A percentile compares a stretch with the other conserved stretches of the same genome.
Conservation (phyloP, 805 yeast species). For the Kuraishia piskuri region DNA sequence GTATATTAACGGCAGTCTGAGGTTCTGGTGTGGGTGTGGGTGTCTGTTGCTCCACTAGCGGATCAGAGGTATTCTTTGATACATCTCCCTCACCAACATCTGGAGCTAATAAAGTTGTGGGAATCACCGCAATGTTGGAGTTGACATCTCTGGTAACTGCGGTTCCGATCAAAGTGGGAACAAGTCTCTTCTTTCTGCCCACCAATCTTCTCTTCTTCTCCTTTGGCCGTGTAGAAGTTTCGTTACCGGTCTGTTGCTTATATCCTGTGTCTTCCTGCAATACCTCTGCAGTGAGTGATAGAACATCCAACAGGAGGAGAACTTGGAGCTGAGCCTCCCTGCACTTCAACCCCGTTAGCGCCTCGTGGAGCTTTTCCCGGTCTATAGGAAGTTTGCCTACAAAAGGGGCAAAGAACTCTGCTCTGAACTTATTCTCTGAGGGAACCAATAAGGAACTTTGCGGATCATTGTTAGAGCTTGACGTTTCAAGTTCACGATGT, state of each 20-base stretch:
- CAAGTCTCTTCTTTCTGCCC: constrained; percentile 21
- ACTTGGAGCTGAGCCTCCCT: constrained; percentile 22
- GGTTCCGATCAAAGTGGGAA: constrained; percentile 25
- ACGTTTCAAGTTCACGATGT: neutral
- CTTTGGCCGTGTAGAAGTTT: constrained; percentile 1
- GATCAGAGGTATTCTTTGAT: neutral
- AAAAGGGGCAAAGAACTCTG: neutral
- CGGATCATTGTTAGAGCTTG: neutral
- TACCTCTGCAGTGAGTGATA: constrained; percentile 8
- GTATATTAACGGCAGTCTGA: neutral
- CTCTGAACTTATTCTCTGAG: neutral
- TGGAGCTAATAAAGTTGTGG: neutral
- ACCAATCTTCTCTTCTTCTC: constrained; percentile 11
- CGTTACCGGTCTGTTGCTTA: neutral
- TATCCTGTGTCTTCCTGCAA: neutral
- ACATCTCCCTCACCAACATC: neutral
- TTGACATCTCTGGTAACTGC: constrained; percentile 11
- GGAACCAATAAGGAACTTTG: neutral
- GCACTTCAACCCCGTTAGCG: constrained; percentile 10
- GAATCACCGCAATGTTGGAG: neutral
- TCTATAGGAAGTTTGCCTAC: neutral
- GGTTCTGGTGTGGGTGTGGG: neutral
- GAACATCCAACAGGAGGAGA: constrained; percentile 17
- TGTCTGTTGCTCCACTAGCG: neutral
- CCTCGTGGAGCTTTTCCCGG: constrained; percentile 3